These are phyloP conservation scores for Botrytis pseudocinerea DNA, from an alignment of 2,329 filamentous ascomycete genomes.

Conservation along the genomic window DNA sequence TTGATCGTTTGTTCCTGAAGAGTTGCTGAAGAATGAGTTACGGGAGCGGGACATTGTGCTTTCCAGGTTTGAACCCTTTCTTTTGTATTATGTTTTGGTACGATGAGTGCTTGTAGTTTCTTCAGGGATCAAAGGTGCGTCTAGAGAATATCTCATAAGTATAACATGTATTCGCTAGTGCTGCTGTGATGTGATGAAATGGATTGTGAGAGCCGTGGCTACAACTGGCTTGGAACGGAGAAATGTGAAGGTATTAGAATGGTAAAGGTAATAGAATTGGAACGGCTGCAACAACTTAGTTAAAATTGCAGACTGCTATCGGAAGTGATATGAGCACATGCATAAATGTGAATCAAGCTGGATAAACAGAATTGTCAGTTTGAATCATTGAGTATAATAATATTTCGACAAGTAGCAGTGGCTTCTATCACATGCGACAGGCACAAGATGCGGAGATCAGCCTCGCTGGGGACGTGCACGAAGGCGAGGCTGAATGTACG, in stretches of 20 bases:
- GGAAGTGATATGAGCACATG: conserved; percentile 6
- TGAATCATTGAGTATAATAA: conserved; percentile 6
- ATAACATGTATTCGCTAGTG: not conserved
- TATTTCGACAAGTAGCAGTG: not conserved
- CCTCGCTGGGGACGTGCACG: conserved; percentile 18
- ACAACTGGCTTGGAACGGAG: not conserved
- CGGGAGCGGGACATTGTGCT: conserved; percentile 19
- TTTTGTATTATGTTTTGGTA: not conserved
- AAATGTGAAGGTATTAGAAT: not conserved
- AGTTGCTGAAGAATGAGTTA: conserved; percentile 14
- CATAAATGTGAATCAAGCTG: not conserved
- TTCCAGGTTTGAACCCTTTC: not conserved
- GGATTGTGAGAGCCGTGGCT: not conserved
- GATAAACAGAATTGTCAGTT: not conserved
- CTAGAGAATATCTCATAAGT: not conserved
- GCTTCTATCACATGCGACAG: conserved; percentile 20
- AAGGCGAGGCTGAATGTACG: conserved; percentile 4
- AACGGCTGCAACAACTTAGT: not conserved
- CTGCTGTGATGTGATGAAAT: not conserved
- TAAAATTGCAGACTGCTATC: not conserved
- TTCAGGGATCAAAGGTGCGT: not conserved
- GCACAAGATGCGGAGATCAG: conserved; percentile 11
- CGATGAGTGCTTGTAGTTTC: not conserved
- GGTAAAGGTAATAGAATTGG: not conserved
- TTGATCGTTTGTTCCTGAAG: conserved; percentile 9